phyloP scores from a whole-genome alignment of 441 rosid genomes.

The Populus tomentosa region DNA sequence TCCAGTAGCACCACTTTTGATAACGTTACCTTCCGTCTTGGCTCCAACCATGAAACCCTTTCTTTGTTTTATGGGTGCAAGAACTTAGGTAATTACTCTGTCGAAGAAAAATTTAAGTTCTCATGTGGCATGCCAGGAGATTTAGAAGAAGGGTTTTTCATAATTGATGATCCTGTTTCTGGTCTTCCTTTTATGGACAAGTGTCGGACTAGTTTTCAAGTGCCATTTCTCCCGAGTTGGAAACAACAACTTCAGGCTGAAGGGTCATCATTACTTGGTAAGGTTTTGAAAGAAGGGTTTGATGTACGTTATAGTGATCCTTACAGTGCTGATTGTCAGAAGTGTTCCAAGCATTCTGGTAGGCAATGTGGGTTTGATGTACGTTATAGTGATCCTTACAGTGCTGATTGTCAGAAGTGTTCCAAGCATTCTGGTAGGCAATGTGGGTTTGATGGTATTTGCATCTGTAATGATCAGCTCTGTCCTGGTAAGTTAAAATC shows the following conservation, averaged over 20 bases:
- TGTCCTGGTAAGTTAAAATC: constrained; percentile 29
- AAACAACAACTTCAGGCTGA: not conserved
- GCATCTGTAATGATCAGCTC: constrained; percentile 31
- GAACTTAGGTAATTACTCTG: not conserved
- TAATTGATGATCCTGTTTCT: constrained; percentile 19
- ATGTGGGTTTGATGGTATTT: constrained; percentile 36
- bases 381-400: constrained; percentile 21
- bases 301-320: constrained; percentile 23
- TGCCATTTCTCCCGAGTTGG: constrained; percentile 13
- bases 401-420: constrained; percentile 20
- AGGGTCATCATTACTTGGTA: constrained; percentile 17
- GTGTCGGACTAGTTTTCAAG: constrained; percentile 15
- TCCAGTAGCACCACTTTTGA: constrained; percentile 26
- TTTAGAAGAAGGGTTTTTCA: not conserved
- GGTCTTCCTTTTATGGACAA: not conserved
- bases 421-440: constrained; percentile 13
- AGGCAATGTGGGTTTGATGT: constrained; percentile 34
- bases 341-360: constrained; percentile 13
- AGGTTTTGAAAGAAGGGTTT: constrained; percentile 37
- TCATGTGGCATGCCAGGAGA: constrained; percentile 8
- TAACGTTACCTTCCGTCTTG: constrained; percentile 14
- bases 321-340: constrained; percentile 16
- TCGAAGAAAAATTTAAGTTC: not conserved
- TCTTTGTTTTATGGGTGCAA: constrained; percentile 28
- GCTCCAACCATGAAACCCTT: constrained; percentile 1